Base-by-base conservation (phyloP, 192 early-diverging fungal species). In the Rhizoclosmatium sp. region DNA sequence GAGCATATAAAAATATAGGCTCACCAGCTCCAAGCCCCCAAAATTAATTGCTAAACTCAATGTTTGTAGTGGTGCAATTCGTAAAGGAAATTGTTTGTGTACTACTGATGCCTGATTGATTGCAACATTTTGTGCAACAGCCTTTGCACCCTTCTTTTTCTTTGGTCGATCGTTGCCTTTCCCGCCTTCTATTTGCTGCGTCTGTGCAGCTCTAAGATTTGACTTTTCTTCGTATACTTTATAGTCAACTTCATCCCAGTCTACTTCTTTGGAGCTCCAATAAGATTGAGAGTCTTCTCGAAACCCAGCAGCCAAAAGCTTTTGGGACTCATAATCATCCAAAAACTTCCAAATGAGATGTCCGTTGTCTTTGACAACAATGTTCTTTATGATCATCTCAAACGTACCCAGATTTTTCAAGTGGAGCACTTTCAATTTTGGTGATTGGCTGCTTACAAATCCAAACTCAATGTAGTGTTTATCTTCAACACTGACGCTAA, bases 171-270 rank as follows among this genome's bases (percentile, higher is more conserved):
- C 56, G 1, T 21, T 51, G 10, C 16, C 10, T 21, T 45, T 48
- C 1, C 9, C 48, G 5, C 2, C 42, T 45, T 76, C 75, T 45
- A 40, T 23, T 76, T 48, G 62, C 9, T 47, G 62, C 42, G 7
- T 54, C 47, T 65, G 61, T 1, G 31, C 64, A 10, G 42, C 9
- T 76, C 47, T 71, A 5, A 39, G 7, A 31, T 47, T 51, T 65
- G 9, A 47, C 16, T 72, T 78, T 41, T 75, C 75, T 16, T 88
- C 81, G 10, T 75, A 42, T 19, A 48, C 44, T 46, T 69, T 87
- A n/a, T 69, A 75, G 54, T 89, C 86, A 47, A 81, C 45, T 65
- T 89, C 88, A 66, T 89, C 88, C 85, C 85, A 89, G 68, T 89
- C 88, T 14, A 82, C 58, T 66, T 89, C 88, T 46, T 65, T 3